Percentiles rank a stretch among this genome's conserved stretches.
Evolutionary conservation across 257 asterid species (phyloP).

Genomic region (Salvia rosmarinus): DNA sequence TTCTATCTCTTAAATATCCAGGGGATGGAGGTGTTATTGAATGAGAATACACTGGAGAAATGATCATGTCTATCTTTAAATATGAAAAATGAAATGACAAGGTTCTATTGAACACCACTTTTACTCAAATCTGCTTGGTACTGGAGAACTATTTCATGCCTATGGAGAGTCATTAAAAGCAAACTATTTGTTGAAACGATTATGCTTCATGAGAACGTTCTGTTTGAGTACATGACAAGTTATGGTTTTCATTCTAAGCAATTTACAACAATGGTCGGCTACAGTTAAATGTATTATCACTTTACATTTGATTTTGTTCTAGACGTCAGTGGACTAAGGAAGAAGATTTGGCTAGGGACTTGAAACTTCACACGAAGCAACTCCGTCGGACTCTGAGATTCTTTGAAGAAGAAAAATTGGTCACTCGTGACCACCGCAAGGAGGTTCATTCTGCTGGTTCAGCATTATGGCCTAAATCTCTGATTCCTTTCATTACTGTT

Average conservation of each 20-base stretch:
- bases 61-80: background rate
- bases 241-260: background rate
- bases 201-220: constrained; percentile 9
- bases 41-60: background rate
- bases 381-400: constrained; percentile 89
- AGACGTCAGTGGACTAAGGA: constrained; percentile 97
- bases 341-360: constrained; percentile 96
- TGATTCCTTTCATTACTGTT: constrained; percentile 30
- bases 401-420: constrained; percentile 91
- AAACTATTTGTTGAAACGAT: background rate
- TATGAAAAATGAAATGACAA: constrained; percentile 11
- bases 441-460: constrained; percentile 67
- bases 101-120: background rate
- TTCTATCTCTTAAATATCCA: background rate
- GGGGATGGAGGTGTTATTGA: constrained; percentile 2
- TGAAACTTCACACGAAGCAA: constrained; percentile 96
- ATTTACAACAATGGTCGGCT: constrained; percentile 23
- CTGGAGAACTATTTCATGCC: constrained; percentile 10
- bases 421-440: constrained; percentile 94
- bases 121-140: background rate
- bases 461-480: constrained; percentile 34
- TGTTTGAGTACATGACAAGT: constrained; percentile 6
- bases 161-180: background rate
- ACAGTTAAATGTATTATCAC: constrained; percentile 23
- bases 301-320: constrained; percentile 34